Evolutionary conservation across 2,329 filamentous ascomycete species (phyloP).

Genomic region (Aphanoascus verrucosus): DNA sequence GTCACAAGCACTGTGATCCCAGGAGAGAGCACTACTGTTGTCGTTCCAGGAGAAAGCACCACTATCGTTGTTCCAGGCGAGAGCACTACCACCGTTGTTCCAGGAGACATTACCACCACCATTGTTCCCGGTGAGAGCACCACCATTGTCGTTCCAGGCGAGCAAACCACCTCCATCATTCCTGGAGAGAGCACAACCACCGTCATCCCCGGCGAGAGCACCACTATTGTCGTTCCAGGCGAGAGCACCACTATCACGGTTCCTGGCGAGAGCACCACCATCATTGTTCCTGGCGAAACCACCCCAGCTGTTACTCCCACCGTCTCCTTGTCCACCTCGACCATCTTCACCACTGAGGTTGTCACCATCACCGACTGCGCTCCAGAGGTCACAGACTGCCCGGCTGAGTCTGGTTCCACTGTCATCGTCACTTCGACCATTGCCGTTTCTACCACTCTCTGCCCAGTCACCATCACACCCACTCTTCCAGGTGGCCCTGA

Average conservation of each 20-base stretch:
- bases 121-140: neutral
- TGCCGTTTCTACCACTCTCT: slow-evolving; percentile 50
- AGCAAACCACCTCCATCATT: neutral
- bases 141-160: neutral
- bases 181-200: slow-evolving; percentile 1
- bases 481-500: slow-evolving; percentile 21
- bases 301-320: slow-evolving; percentile 1
- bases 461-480: slow-evolving; percentile 34
- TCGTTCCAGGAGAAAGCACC: neutral
- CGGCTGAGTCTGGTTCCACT: slow-evolving; percentile 39
- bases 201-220: neutral
- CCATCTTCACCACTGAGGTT: slow-evolving; percentile 29
- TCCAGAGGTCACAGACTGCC: slow-evolving; percentile 40
- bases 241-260: neutral
- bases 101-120: neutral
- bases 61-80: neutral
- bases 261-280: neutral
- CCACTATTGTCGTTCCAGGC: neutral
- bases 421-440: slow-evolving; percentile 46
- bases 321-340: slow-evolving; percentile 25
- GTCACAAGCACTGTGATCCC: neutral
- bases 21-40: neutral
- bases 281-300: neutral
- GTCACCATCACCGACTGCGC: slow-evolving; percentile 34
- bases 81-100: neutral